phyloP scores from a whole-genome alignment of 805 yeast genomes.

The Saturnispora saitoi region DNA sequence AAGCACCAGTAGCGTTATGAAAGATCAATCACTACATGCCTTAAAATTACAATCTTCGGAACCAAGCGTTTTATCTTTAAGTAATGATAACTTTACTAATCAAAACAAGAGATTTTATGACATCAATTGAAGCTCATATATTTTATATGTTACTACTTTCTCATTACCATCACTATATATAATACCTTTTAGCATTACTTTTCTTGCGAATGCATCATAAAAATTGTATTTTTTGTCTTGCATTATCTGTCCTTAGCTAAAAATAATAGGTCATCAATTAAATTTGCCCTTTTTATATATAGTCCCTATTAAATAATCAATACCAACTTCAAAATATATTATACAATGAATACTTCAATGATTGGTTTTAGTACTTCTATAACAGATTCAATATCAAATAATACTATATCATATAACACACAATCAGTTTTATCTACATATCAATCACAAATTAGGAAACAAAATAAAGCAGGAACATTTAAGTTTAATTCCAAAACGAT shows the following conservation, averaged over 20 bases:
- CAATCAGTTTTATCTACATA: neutral
- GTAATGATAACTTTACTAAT: constrained; percentile 22
- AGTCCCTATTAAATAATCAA: neutral
- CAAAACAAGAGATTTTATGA: constrained; percentile 24
- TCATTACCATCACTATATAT: too few relatives aligned
- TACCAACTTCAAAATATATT: neutral
- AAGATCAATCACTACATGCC: constrained; percentile 10
- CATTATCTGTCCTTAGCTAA: neutral
- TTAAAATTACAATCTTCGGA: constrained; percentile 13
- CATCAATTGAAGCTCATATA: constrained; percentile 11
- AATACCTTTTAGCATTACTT: too few relatives aligned
- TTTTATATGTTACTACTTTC: neutral
- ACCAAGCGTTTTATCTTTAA: constrained; percentile 23
- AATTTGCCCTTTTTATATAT: neutral
- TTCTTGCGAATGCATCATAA: neutral
- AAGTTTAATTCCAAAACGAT: neutral
- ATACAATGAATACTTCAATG: neutral
- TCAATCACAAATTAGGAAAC: neutral
- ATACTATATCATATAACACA: neutral
- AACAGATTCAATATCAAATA: neutral
- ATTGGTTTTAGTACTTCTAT: neutral
- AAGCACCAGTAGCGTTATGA: constrained; percentile 7
- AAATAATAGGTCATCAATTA: neutral
- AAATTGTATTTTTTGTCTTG: neutral
- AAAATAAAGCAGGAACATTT: neutral